A percentile compares a stretch with the other conserved stretches of the same genome.
These are phyloP conservation scores for Aristolochia fimbriata DNA, from an alignment of 164 flowering plant genomes.

Conservation along the genomic window DNA sequence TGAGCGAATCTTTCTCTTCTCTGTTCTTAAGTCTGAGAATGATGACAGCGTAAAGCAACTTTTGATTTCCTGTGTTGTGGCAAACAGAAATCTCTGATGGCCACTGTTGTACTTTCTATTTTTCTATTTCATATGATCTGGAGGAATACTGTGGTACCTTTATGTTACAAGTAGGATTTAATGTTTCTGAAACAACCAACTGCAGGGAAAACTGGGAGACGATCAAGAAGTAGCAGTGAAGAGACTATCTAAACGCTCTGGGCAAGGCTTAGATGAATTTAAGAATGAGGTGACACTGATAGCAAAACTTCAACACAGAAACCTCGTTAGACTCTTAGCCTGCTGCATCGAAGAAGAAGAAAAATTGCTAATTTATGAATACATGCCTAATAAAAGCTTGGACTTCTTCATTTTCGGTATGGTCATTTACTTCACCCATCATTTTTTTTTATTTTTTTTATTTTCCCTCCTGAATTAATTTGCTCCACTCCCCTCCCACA, in stretches of 20 bases:
- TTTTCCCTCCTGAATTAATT: background rate
- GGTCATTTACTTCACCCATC: background rate
- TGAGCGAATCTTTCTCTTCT: no score
- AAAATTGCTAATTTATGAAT: slow-evolving; percentile 36
- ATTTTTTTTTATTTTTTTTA: background rate
- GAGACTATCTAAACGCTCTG: slow-evolving; percentile 23
- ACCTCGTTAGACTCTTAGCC: slow-evolving; percentile 41
- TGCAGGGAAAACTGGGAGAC: slow-evolving; percentile 17
- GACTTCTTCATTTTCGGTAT: slow-evolving; percentile 20
- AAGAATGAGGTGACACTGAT: slow-evolving; percentile 34
- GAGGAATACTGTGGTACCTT: no score
- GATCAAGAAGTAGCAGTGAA: slow-evolving; percentile 41
- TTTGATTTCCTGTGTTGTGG: no score
- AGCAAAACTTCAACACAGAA: slow-evolving; percentile 42
- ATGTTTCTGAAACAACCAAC: background rate
- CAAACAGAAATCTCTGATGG: no score
- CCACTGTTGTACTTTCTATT: no score
- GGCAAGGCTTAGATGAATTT: slow-evolving; percentile 32
- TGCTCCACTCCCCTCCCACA: background rate
- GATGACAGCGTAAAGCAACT: no score
- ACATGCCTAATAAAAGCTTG: slow-evolving; percentile 34
- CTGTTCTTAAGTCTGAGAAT: no score
- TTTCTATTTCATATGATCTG: no score
- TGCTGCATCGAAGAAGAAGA: slow-evolving; percentile 31
- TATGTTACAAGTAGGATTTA: background rate